Conservation (phyloP, 306 rosid species). For the Trichosanthes cucumerina region DNA sequence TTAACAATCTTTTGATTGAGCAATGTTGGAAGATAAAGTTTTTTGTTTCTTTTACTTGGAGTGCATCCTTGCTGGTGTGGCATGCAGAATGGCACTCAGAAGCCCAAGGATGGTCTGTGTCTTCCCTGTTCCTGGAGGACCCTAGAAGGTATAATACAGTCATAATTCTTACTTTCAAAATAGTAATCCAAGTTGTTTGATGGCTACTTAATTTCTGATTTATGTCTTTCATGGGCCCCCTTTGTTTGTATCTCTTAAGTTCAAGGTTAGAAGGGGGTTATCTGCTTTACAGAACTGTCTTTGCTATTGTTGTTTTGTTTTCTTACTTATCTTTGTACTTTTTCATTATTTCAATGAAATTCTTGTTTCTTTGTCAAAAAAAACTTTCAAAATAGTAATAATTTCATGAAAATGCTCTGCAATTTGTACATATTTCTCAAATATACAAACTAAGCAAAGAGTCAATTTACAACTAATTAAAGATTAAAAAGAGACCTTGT, state of each 20-base stretch:
- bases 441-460: background rate
- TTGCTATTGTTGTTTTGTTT: too few species aligned
- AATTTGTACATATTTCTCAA: conserved; percentile 4
- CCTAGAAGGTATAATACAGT: conserved; percentile 43
- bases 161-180: conserved; percentile 14
- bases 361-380: too few species aligned
- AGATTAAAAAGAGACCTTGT: background rate
- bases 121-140: conserved; percentile 99
- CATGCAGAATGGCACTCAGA: conserved; percentile 88
- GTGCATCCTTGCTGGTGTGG: conserved; percentile 71
- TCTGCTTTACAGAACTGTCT: too few species aligned
- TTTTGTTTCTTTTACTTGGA: conserved; percentile 45
- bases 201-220: too few species aligned
- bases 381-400: background rate
- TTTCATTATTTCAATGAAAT: too few species aligned
- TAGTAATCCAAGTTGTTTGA: too few species aligned
- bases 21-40: background rate
- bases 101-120: conserved; percentile 92
- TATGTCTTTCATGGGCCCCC: too few species aligned
- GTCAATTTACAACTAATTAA: background rate
- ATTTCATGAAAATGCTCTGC: background rate
- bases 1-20: conserved; percentile 1
- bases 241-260: too few species aligned
- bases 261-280: too few species aligned
- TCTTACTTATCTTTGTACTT: too few species aligned